Base-by-base conservation (phyloP, 139 green algal species). In the Tetraselmis striata region DNA sequence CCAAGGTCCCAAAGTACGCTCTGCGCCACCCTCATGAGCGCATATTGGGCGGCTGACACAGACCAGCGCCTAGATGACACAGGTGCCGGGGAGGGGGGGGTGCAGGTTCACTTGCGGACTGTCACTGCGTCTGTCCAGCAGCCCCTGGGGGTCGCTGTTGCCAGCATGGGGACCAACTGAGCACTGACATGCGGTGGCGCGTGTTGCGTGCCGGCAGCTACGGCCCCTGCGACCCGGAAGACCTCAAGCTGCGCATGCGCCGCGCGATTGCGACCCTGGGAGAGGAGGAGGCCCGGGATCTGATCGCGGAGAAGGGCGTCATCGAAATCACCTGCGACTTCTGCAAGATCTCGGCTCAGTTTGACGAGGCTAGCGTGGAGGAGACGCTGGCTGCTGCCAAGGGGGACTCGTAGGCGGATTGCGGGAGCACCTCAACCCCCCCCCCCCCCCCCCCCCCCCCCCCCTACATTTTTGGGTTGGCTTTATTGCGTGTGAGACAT, bases 151-250 rank as follows among this genome's bases (percentile, higher is more conserved):
- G n/a, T n/a, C n/a, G n/a, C n/a, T n/a, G n/a, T n/a, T n/a, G n/a
- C n/a, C n/a, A n/a, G n/a, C n/a, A n/a, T n/a, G n/a, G n/a, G n/a
- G n/a, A n/a, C n/a, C n/a, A n/a, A n/a, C n/a, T n/a, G n/a, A n/a
- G n/a, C n/a, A n/a, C n/a, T n/a, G n/a, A n/a, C n/a, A n/a, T n/a
- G n/a, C n/a, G n/a, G n/a, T n/a, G n/a, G n/a, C n/a, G n/a, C n/a
- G n/a, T n/a, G n/a, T n/a, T n/a, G n/a, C n/a, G n/a, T n/a, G n/a
- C n/a, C n/a, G n/a, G 45, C 79, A 90, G 83, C 29, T 97, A 95
- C 77, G 95, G 95, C 23, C 95, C 94, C 0, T 98, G 95, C 86
- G 91, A 95, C 26, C 28, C 80, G 29, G 86, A 87, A 23, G 78
- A 29, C 29, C 79, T 93, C 29, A 84, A 88, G 82, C 29, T 78